Conservation (phyloP, 331 rosid species). For the Pyracantha coccinea region DNA sequence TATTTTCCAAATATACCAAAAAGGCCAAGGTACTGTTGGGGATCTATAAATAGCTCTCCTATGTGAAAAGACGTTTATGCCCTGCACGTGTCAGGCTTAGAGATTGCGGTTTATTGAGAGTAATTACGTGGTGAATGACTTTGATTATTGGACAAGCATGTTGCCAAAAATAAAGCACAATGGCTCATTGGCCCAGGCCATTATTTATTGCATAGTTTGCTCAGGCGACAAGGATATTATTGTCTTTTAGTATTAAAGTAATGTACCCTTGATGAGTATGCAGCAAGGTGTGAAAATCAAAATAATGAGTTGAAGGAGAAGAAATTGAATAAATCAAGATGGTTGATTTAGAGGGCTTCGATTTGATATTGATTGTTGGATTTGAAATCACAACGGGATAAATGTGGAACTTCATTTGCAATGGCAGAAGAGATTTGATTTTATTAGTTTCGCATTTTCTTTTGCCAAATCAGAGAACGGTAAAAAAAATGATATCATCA, state of each 20-base stretch:
- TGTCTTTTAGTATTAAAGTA: background rate
- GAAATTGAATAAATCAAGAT: background rate
- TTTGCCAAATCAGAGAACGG: too few species aligned
- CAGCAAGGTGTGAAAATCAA: background rate
- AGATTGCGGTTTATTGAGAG: background rate
- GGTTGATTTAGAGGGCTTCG: constrained; percentile 1
- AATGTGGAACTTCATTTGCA: background rate
- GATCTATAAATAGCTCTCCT: constrained; percentile 30
- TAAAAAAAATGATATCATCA: too few species aligned
- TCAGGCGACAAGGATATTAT: background rate
- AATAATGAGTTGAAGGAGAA: background rate
- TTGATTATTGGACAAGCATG: background rate
- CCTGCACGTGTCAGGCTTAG: constrained; percentile 39
- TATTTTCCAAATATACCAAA: background rate
- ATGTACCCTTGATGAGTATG: too few species aligned
- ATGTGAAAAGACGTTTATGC: constrained; percentile 14
- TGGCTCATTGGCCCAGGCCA: background rate
- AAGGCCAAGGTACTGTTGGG: constrained; percentile 13
- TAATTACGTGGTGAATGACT: constrained; percentile 2
- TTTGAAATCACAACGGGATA: background rate
- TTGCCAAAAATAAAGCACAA: background rate
- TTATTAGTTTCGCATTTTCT: too few species aligned
- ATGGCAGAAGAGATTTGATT: too few species aligned
- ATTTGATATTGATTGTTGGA: background rate
- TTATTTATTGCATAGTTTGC: background rate